Conservation (phyloP, 208 protist genomes). For the Acanthamoeba rhysodes region DNA sequence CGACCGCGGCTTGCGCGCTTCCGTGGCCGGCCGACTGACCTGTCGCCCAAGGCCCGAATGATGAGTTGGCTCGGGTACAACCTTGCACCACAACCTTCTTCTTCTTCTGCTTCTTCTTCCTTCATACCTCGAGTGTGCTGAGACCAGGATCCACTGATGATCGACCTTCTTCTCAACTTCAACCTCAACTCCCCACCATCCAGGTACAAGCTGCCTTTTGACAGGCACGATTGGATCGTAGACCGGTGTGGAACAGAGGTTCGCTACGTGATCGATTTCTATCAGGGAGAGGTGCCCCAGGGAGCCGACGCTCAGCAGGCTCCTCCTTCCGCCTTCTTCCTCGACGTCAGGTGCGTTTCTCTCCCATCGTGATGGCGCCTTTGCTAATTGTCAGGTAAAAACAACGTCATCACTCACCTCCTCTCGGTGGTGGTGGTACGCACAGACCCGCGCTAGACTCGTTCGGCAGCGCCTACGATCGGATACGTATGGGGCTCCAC, state of each 20-base stretch:
- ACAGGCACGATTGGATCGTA: constrained; percentile 89
- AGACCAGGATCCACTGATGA: background rate
- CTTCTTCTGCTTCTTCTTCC: background rate
- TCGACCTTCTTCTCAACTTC: background rate
- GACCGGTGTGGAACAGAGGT: constrained; percentile 86
- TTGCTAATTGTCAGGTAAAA: no score
- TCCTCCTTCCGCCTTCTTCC: constrained; percentile 31
- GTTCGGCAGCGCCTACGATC: constrained; percentile 10
- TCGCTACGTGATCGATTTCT: constrained; percentile 84
- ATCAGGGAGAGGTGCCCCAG: constrained; percentile 75
- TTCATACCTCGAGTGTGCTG: background rate
- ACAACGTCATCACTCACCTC: background rate
- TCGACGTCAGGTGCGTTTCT: constrained; percentile 19
- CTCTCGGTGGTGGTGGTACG: background rate
- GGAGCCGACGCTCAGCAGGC: background rate
- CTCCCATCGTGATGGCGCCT: background rate
- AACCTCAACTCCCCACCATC: background rate
- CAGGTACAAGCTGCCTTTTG: constrained; percentile 83
- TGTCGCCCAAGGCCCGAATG: constrained; percentile 85
- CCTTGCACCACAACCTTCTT: background rate
- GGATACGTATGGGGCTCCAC: constrained; percentile 47
- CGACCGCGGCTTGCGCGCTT: constrained; percentile 83
- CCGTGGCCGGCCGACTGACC: constrained; percentile 83
- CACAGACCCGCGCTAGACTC: constrained; percentile 14
- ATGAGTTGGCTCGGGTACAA: constrained; percentile 82